Base-by-base conservation (phyloP, 768 basidiomycete genomes). In the Astraeus odoratus region DNA sequence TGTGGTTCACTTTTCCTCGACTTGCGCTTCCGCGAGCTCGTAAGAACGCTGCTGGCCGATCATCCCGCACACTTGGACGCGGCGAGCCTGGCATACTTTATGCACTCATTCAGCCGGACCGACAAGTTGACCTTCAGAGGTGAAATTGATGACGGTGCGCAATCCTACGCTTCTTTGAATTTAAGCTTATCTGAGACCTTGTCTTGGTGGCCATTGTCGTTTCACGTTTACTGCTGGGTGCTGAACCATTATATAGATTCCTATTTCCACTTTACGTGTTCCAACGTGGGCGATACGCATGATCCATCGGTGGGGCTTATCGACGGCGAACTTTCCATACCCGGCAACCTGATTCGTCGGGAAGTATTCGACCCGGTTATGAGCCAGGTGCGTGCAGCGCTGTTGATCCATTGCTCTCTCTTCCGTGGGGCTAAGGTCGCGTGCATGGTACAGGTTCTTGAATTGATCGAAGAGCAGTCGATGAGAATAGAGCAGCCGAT, bases 351-450 rank as follows among this genome's bases (percentile, higher is more conserved):
- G 18, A 70, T 94, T 42, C 80, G 90, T 24, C 70, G 77, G 51
- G 84, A 89, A 60, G 90, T 93, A 8, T 94, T 93, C 54, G 89
- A 91, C 64, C 90, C 91, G 22, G 83, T 93, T 29, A 78, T 94
- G 27, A 75, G 77, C 50, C 76, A 89, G 71, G 88, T 86, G 45
- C 19, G 72, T n/a, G 23, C 23, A 24, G 12, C 36, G 12, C 22
- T 3, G 13, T 50, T n/a, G n/a, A 16, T 37, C 48, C 49, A 47
- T 39, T 43, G 42, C 41, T 25, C 20, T 18, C 44, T 30, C 29
- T 30, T 44, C 35, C 39, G 36, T 39, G 30, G 22, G 38, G 48
- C 49, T 35, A 51, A 22, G n/a, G n/a, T n/a, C 51, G 6, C 23
- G 37, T 31, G 51, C 39, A 44, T n/a, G n/a, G n/a, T n/a, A 37